A percentile compares a stretch with the other conserved stretches of the same genome.
Conservation (phyloP, 2,329 filamentous ascomycete species). For the Epichloe hybrida region DNA sequence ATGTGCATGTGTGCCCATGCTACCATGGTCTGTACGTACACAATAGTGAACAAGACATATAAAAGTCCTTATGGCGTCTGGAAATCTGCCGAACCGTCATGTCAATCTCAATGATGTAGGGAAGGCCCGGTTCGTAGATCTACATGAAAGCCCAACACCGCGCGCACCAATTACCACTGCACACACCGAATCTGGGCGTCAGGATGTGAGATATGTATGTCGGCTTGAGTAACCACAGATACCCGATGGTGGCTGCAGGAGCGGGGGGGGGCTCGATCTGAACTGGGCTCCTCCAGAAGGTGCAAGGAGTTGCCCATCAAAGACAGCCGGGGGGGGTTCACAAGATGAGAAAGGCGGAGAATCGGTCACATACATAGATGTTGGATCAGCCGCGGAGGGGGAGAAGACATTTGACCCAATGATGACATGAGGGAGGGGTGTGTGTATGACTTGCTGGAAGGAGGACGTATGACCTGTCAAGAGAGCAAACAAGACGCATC, state of each 20-base stretch:
- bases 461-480: neutral
- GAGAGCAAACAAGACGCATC: neutral
- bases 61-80: too few species aligned
- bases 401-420: too few species aligned
- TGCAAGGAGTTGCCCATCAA: neutral
- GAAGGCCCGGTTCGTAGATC: neutral
- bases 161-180: too few species aligned
- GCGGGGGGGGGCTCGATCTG: neutral
- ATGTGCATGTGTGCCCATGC: too few species aligned
- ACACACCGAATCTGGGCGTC: neutral
- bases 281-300: neutral
- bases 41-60: too few species aligned
- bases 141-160: neutral
- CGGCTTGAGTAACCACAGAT: neutral
- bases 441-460: neutral
- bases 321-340: neutral
- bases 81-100: too few species aligned
- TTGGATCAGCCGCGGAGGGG: neutral
- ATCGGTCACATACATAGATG: neutral
- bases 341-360: neutral
- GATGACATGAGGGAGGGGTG: neutral
- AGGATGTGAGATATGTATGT: neutral
- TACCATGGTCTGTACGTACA: too few species aligned
- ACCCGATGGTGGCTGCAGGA: neutral
- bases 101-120: too few species aligned